Conservation (phyloP, 805 yeast genomes). For the Wickerhamomyces subpelliculosus region DNA sequence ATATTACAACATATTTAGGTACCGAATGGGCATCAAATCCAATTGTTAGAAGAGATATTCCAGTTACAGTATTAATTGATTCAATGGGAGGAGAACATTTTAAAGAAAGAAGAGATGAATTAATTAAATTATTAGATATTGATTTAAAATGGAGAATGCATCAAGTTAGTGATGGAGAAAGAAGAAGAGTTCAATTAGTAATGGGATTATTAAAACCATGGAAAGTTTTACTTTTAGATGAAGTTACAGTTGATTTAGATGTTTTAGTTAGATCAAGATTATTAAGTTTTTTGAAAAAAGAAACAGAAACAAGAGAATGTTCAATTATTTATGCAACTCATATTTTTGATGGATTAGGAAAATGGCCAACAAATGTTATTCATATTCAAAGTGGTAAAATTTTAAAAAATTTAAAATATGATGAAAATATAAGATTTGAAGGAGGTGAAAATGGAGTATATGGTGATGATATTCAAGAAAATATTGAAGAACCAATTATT, state of each 20-base stretch:
- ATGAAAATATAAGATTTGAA: slow-evolving; percentile 25
- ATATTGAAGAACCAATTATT: slow-evolving; percentile 11
- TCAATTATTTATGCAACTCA: slow-evolving; percentile 92
- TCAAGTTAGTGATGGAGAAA: slow-evolving; percentile 87
- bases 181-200: slow-evolving; percentile 86
- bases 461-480: slow-evolving; percentile 18
- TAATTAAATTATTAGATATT: slow-evolving; percentile 75
- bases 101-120: slow-evolving; percentile 67
- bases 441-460: slow-evolving; percentile 1
- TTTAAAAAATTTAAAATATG: slow-evolving; percentile 26
- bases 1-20: slow-evolving; percentile 73
- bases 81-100: slow-evolving; percentile 75
- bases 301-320: slow-evolving; percentile 62
- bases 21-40: slow-evolving; percentile 97
- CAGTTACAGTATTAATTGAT: slow-evolving; percentile 69
- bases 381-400: slow-evolving; percentile 71
- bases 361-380: slow-evolving; percentile 81
- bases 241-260: slow-evolving; percentile 94
- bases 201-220: slow-evolving; percentile 94
- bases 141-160: slow-evolving; percentile 92
- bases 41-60: slow-evolving; percentile 84
- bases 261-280: slow-evolving; percentile 80
- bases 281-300: slow-evolving; percentile 62
- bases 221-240: slow-evolving; percentile 82
- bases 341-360: slow-evolving; percentile 88